Base-by-base conservation (phyloP, 192 early-diverging fungal genomes). In the Pilobolus umbonatus region DNA sequence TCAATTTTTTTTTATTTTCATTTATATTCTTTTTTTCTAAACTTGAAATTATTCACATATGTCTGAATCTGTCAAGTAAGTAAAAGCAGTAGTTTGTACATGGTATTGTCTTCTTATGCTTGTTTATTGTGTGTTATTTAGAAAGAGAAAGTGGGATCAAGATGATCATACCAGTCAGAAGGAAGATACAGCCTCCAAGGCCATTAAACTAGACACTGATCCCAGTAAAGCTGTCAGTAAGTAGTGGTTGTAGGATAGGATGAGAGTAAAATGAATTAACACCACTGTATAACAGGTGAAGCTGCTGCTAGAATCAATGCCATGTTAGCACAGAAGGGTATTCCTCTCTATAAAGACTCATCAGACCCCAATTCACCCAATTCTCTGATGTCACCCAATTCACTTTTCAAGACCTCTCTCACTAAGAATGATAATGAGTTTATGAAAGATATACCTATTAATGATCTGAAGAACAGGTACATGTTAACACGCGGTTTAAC, bases 391-490 rank as follows among this genome's bases (percentile, higher is more conserved):
- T 14, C 47, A 25, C 22, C 55, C 22, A 46, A 17, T 34, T 28
- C 53, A 53, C n/a, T n/a, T n/a, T n/a, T n/a, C n/a, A n/a, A n/a
- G n/a, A n/a, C n/a, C n/a, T n/a, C n/a, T n/a, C n/a, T n/a, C n/a
- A n/a, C n/a, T n/a, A 43, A 57, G 38, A 34, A 28, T 5, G 65
- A 68, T 36, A 62, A 52, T 32, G 78, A 80, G 47, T 89, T 89
- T 44, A 57, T 75, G 2, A 65, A 65, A 15, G 81, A 91, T 29
- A 79, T 94, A 53, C 76, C 78, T 42, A 95, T 95, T 61, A 95
- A 95, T 69, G 80, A 89, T 48, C 73, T 90, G 10, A 80, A 79
- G 38, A 89, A 95, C 60, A 78, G 90, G 25, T 92, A 92, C 64
- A 57, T 80, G 24, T 70, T 95, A 38, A 92, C 91, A 8, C 90